phyloP scores from a whole-genome alignment of 306 rosid genomes.

The Castanea sativa region DNA sequence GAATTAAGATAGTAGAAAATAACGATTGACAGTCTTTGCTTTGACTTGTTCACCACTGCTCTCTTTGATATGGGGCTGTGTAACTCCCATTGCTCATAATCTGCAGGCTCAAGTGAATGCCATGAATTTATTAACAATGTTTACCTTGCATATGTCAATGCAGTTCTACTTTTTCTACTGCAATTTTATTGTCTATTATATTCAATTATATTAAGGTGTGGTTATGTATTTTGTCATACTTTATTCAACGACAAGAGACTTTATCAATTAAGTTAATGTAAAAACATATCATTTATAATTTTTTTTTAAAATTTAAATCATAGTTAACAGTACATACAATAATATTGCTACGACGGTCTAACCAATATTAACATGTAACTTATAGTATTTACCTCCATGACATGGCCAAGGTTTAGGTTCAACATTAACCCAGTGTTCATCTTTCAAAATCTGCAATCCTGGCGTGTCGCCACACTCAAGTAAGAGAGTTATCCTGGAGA shows the following conservation, averaged over 20 bases:
- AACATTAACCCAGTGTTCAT: slow-evolving; percentile 39
- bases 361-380: too few species aligned
- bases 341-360: too few species aligned
- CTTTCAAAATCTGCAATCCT: slow-evolving; percentile 44
- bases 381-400: slow-evolving; percentile 30
- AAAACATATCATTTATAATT: too few species aligned
- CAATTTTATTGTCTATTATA: too few species aligned
- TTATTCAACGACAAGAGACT: too few species aligned
- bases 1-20: slow-evolving; percentile 42
- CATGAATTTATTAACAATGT: not conserved
- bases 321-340: too few species aligned
- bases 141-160: too few species aligned
- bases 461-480: slow-evolving; percentile 36
- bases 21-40: slow-evolving; percentile 37
- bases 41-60: slow-evolving; percentile 37
- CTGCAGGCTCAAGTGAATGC: slow-evolving; percentile 16
- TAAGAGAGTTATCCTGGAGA: slow-evolving; percentile 42
- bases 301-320: too few species aligned
- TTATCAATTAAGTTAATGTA: too few species aligned
- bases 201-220: too few species aligned
- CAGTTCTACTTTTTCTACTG: too few species aligned
- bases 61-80: slow-evolving; percentile 46
- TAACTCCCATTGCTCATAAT: slow-evolving; percentile 50
- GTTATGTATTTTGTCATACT: too few species aligned
- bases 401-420: slow-evolving; percentile 46